phyloP scores from a whole-genome alignment of 139 green algal species.

The Closterium sp. region DNA sequence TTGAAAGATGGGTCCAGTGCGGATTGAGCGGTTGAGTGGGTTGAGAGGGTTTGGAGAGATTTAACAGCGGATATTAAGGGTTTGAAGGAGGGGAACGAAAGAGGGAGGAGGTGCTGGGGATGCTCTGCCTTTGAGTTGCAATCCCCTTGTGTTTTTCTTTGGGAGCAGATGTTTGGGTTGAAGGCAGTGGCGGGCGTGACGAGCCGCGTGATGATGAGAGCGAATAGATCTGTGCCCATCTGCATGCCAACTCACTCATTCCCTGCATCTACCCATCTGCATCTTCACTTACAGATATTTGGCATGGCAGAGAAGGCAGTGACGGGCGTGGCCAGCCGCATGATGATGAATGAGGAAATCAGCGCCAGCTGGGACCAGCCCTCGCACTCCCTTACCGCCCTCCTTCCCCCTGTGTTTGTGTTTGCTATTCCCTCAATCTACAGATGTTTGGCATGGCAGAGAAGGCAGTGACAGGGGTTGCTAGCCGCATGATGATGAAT shows the following conservation, averaged over 20 bases:
- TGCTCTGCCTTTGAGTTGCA: no score
- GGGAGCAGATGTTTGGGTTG: no score
- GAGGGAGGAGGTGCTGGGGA: no score
- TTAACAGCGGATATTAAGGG: no score
- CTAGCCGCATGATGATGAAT: slow-evolving; percentile 80
- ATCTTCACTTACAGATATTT: slow-evolving; percentile 22
- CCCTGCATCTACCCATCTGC: not conserved
- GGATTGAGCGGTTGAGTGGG: not conserved
- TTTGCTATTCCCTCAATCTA: not conserved
- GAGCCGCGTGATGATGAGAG: no score
- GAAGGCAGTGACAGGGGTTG: not conserved
- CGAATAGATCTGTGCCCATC: no score
- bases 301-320: slow-evolving; percentile 73
- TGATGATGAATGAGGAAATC: slow-evolving; percentile 91
- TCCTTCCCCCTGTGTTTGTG: not conserved
- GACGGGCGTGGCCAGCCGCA: slow-evolving; percentile 74
- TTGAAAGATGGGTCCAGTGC: not conserved
- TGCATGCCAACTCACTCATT: no score
- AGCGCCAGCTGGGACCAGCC: slow-evolving; percentile 89
- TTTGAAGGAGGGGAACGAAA: no score
- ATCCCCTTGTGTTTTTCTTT: no score
- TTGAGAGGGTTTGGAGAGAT: not conserved
- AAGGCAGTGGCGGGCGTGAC: not conserved
- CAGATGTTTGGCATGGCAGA: not conserved
- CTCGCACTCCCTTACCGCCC: slow-evolving; percentile 60